Evolutionary conservation across 805 yeast species (phyloP), one percentile per base, ranked within the genome.

Genomic region (Candida fluviatilis): DNA sequence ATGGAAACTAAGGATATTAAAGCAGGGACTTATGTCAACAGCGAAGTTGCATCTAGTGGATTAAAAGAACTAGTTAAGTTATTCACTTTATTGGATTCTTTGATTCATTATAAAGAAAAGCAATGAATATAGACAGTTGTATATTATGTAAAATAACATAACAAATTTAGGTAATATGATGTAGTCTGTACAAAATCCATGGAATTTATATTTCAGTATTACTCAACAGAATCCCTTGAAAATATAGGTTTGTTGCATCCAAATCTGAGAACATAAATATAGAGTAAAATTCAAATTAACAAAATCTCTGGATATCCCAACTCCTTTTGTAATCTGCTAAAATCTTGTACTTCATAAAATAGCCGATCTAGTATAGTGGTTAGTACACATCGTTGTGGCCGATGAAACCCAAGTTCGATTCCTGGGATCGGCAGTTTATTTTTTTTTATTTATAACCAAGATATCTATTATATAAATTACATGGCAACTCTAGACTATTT

Each of bases 61-160:
- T 60, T 81, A 42, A 57, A 70, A 29, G 75, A 75, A 42, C 58
- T 83, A 52, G 81, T 80, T 13, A 70, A 72, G 31, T 58, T 80
- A 17, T 71, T 82, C 29, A 77, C 77, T 1, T 49, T 79, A 32
- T 52, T 80, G 35, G 71, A 78, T 29, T 64, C 82, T 0, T 56
- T 80, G 42, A 56, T 60, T 8, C 41, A 43, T 16, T 36, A 45
- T 10, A 18, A 26, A 2, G 34, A 28, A 18, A 23, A 28, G n/a
- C 30, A 15, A 15, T 35, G 15, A 35, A 33, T 13, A 21, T 21
- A 21, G 24, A 21, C 24, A n/a, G n/a, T n/a, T 21, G 24, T 21
- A 21, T 21, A 21, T 6, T 21, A 21, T 21, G 24, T 21, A 10
- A 6, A 21, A 21, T 21, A 21, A 6, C 6, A 21, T 21, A 21